Percentiles rank a stretch among this genome's conserved stretches.
Evolutionary conservation across 176 grass and related monocot species (phyloP).

Genomic region (Luzula sylvatica): DNA sequence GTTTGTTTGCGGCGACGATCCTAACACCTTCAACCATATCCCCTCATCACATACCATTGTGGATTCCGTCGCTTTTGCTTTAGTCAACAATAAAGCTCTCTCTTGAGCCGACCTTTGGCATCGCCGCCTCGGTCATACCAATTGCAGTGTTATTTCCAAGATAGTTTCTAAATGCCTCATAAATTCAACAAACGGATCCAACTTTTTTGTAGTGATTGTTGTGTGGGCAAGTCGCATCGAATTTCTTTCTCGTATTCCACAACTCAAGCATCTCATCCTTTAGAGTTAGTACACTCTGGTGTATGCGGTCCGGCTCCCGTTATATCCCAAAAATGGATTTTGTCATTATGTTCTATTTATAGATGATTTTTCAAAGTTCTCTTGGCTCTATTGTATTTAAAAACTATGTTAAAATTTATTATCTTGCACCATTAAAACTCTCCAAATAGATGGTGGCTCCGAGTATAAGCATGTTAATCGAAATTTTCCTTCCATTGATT

Average conservation of each 20-base stretch:
- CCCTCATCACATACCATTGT: no score
- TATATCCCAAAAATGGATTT: background rate
- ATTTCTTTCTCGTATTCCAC: background rate
- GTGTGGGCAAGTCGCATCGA: background rate
- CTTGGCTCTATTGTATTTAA: background rate
- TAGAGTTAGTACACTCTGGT: background rate
- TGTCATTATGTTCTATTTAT: constrained; percentile 7
- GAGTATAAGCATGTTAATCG: background rate
- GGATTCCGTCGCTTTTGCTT: no score
- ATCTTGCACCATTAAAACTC: background rate
- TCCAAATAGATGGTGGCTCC: background rate
- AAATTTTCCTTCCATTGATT: background rate
- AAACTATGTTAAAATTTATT: background rate
- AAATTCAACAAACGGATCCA: no score
- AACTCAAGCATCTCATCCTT: background rate
- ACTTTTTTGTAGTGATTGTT: background rate
- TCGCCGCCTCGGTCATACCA: no score
- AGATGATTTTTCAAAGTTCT: background rate
- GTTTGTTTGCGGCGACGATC: no score
- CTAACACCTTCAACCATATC: background rate
- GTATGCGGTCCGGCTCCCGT: background rate
- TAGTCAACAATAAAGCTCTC: no score
- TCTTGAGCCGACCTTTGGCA: no score
- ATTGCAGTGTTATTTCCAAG: no score
- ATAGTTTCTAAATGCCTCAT: no score